A percentile compares a stretch with the other conserved stretches of the same genome.
phyloP scores from a whole-genome alignment of 345 rosid genomes.

The Ceriops zippeliana region DNA sequence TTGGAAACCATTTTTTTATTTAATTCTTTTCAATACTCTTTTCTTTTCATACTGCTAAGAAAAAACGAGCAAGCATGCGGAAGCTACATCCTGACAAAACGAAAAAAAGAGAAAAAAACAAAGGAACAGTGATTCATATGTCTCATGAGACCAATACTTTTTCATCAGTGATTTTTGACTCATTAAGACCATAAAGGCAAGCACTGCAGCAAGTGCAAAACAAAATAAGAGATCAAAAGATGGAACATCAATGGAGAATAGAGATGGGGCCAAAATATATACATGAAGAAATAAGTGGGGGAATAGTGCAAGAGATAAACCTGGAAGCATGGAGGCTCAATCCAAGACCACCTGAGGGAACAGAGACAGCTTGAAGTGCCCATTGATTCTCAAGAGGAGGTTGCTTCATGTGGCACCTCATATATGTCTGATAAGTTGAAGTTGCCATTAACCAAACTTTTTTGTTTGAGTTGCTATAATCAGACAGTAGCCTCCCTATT shows the following conservation, averaged over 20 bases:
- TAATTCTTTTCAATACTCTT: not conserved
- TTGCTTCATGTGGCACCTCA: constrained; percentile 75
- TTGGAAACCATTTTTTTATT: not conserved
- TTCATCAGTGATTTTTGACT: constrained; percentile 34
- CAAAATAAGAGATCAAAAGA: constrained; percentile 15
- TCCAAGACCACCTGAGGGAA: constrained; percentile 78
- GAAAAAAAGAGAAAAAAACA: constrained; percentile 20
- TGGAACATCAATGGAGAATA: not conserved
- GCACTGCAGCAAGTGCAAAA: constrained; percentile 15
- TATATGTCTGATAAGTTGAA: constrained; percentile 74
- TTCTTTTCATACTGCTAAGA: constrained; percentile 12
- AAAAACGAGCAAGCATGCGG: constrained; percentile 19
- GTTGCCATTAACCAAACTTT: constrained; percentile 74
- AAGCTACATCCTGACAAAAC: constrained; percentile 30
- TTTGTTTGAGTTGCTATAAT: constrained; percentile 31
- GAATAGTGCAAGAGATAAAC: constrained; percentile 22
- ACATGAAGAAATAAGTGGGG: not conserved
- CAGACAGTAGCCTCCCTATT: constrained; percentile 52
- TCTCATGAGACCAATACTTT: constrained; percentile 31
- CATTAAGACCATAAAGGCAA: constrained; percentile 23
- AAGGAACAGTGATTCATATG: constrained; percentile 36
- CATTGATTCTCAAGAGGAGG: constrained; percentile 81
- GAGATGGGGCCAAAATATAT: not conserved
- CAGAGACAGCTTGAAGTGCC: constrained; percentile 76
- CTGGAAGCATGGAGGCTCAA: constrained; percentile 74